Evolutionary conservation across 169 alveolate species (phyloP), one percentile per base, ranked within the genome.

Genomic region (Besnoitia besnoiti): DNA sequence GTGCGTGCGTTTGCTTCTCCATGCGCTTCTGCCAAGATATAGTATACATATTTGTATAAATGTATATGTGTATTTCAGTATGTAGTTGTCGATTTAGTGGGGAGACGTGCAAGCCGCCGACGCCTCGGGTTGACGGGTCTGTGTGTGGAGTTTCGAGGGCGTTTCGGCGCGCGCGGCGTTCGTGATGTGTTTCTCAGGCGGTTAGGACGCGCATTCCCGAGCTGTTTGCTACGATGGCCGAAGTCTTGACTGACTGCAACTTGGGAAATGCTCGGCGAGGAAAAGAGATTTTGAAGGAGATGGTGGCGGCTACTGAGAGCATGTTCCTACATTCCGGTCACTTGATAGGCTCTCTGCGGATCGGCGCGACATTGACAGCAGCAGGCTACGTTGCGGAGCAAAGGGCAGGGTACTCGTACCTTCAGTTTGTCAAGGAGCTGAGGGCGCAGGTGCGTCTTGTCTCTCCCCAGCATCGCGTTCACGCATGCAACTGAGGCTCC

Each of bases 341-440:
- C 44, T 8, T 37, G 8, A 5, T 42, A 8, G 94, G 61, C 14
- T 12, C 89, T 3, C 46, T 7, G 59, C 40, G 90, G n/a, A 51
- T 85, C 27, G 21, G 12, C 33, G 80, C 92, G n/a, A 7, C 47
- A 0, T 30, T 24, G 39, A 73, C 94, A 14, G 89, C 85, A 51
- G 50, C 94, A 5, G 94, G 92, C 55, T 33, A n/a, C 51, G 49
- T 62, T 73, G 33, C n/a, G 21, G 94, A 92, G 37, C 42, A 10
- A 33, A 30, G 62, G 30, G 77, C 40, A 5, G 94, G 94, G 30
- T 2, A 84, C 10, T 19, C 91, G 35, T 85, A 67, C 55, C 40
- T 55, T 14, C 75, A 35, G 67, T 85, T 59, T 51, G n/a, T 91
- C 62, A 30, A 82, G 50, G 62, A 91, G 39, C 73, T 82, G 82